These are phyloP conservation scores for Fulvia fulva DNA, from an alignment of 2,329 filamentous ascomycete species.

Conservation along the genomic window DNA sequence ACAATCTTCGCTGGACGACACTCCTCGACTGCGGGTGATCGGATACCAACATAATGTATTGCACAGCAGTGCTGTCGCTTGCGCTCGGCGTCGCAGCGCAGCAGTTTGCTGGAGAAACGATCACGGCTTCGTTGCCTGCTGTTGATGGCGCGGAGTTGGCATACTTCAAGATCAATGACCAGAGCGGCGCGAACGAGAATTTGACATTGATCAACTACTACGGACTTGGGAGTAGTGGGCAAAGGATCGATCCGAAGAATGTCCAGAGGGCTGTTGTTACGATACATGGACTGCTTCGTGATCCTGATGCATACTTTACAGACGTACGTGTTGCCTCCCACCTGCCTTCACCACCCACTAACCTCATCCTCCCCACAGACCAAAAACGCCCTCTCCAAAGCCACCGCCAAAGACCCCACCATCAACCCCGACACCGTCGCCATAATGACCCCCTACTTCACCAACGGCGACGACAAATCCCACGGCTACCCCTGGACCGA, in stretches of 20 bases:
- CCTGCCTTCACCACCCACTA: neutral
- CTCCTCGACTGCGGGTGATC: neutral
- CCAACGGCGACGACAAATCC: slow-evolving; percentile 34
- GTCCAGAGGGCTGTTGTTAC: slow-evolving; percentile 31
- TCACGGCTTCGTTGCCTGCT: slow-evolving; percentile 21
- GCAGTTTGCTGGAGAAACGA: slow-evolving; percentile 26
- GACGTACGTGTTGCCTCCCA: slow-evolving; percentile 15
- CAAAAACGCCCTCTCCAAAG: slow-evolving; percentile 29
- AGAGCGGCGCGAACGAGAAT: slow-evolving; percentile 20
- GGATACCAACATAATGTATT: neutral
- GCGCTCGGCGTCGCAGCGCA: slow-evolving; percentile 15
- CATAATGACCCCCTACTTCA: slow-evolving; percentile 34
- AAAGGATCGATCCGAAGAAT: slow-evolving; percentile 23
- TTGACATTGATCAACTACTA: slow-evolving; percentile 34
- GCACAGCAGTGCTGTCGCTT: neutral
- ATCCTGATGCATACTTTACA: slow-evolving; percentile 27
- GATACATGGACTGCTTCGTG: slow-evolving; percentile 29
- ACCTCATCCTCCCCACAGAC: slow-evolving; percentile 21
- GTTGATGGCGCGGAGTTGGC: slow-evolving; percentile 23
- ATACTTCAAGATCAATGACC: slow-evolving; percentile 34
- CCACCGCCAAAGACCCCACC: slow-evolving; percentile 20
- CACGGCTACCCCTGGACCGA: slow-evolving; percentile 32
- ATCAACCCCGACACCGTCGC: slow-evolving; percentile 30
- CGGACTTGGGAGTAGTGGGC: slow-evolving; percentile 21
- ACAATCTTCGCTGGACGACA: neutral